These are phyloP conservation scores for Phaeosphaeria sp. DNA, from an alignment of 2,329 filamentous ascomycete species.

Conservation along the genomic window DNA sequence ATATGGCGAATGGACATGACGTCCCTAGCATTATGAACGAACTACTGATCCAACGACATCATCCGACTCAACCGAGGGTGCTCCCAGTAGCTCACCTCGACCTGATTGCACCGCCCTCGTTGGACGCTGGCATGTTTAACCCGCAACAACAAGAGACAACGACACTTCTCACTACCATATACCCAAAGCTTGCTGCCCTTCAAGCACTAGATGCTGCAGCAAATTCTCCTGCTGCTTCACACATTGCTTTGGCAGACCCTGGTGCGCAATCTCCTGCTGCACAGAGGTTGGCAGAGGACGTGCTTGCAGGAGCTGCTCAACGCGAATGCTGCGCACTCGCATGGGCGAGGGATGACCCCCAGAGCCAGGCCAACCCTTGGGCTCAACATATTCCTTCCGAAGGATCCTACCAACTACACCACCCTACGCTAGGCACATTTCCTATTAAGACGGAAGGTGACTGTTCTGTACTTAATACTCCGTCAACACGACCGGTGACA, in stretches of 20 bases:
- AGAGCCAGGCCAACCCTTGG: constrained; percentile 46
- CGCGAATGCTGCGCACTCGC: constrained; percentile 73
- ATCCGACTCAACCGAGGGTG: constrained; percentile 47
- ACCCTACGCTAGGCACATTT: constrained; percentile 53
- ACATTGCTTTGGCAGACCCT: constrained; percentile 72
- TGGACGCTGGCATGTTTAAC: constrained; percentile 33
- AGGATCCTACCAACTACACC: constrained; percentile 54
- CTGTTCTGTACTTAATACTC: constrained; percentile 48
- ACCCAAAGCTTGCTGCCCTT: constrained; percentile 56
- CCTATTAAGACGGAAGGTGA: constrained; percentile 51
- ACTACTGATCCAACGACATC: constrained; percentile 47
- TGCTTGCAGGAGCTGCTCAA: constrained; percentile 68
- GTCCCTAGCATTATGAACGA: constrained; percentile 57
- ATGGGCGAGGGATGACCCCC: constrained; percentile 58
- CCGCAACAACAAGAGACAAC: constrained; percentile 39
- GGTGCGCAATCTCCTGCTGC: constrained; percentile 67
- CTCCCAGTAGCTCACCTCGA: constrained; percentile 49
- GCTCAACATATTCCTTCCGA: constrained; percentile 44
- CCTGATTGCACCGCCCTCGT: constrained; percentile 46
- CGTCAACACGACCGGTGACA: constrained; percentile 47
- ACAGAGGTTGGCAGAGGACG: constrained; percentile 65
- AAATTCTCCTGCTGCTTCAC: constrained; percentile 52
- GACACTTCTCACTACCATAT: constrained; percentile 50
- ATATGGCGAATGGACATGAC: constrained; percentile 54
- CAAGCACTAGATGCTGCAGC: constrained; percentile 54